phyloP scores from a whole-genome alignment of 805 yeast species.

The Zygotorulaspora chibaensis region DNA sequence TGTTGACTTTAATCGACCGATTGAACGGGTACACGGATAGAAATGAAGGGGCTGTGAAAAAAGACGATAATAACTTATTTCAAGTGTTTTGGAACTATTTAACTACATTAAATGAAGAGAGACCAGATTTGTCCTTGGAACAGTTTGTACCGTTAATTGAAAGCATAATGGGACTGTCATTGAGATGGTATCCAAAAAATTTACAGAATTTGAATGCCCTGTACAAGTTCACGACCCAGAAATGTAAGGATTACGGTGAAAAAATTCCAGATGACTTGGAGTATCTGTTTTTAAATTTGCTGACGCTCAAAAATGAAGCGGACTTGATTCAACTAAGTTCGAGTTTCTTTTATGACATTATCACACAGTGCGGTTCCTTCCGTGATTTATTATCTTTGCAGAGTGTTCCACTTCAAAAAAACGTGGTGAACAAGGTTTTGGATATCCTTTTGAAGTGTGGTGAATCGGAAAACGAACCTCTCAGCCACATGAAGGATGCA shows the following conservation, averaged over 20 bases:
- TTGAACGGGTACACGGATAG: constrained; percentile 33
- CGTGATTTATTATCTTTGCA: constrained; percentile 22
- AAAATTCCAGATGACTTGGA: constrained; percentile 18
- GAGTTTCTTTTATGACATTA: constrained; percentile 17
- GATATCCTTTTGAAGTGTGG: constrained; percentile 44
- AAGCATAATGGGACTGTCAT: constrained; percentile 58
- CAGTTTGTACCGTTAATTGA: constrained; percentile 63
- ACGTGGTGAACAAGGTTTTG: constrained; percentile 58
- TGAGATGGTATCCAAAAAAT: constrained; percentile 62
- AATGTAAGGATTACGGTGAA: constrained; percentile 37
- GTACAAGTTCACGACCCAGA: constrained; percentile 48
- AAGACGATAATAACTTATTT: constrained; percentile 42
- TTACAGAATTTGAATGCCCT: constrained; percentile 57
- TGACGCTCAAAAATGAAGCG: constrained; percentile 14
- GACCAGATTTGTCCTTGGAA: constrained; percentile 62
- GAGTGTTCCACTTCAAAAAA: constrained; percentile 41
- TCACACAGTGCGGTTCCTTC: constrained; percentile 25
- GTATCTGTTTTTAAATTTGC: constrained; percentile 18
- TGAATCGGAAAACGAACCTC: constrained; percentile 45
- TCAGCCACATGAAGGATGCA: constrained; percentile 11
- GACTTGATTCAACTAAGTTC: constrained; percentile 5
- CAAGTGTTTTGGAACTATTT: constrained; percentile 64
- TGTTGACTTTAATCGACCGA: constrained; percentile 69
- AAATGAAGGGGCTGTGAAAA: constrained; percentile 11
- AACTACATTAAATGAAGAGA: constrained; percentile 47